Evolutionary conservation across 2,329 filamentous ascomycete species (phyloP).

Genomic region (Penicillium freii): DNA sequence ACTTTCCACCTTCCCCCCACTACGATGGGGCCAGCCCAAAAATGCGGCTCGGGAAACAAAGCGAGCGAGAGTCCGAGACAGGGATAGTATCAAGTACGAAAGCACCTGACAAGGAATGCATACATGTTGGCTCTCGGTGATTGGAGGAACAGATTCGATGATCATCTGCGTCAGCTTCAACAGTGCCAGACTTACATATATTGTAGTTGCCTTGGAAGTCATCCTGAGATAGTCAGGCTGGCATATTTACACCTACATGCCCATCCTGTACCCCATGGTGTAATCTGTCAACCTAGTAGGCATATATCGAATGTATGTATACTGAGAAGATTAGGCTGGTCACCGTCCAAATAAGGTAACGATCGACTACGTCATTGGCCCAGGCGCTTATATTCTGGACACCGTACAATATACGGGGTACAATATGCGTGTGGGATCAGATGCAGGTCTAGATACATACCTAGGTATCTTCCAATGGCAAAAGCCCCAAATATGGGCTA

Average conservation of each 20-base stretch:
- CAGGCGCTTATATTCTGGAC: neutral
- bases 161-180: neutral
- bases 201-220: neutral
- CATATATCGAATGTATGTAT: neutral
- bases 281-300: too few relatives aligned
- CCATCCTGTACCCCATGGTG: neutral
- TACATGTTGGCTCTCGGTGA: neutral
- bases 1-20: neutral
- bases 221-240: too few relatives aligned
- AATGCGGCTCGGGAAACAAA: conserved; percentile 19
- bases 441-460: neutral
- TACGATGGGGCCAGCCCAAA: conserved; percentile 8
- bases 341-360: conserved; percentile 12
- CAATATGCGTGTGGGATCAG: neutral
- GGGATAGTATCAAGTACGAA: conserved; percentile 8
- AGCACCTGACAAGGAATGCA: conserved; percentile 4
- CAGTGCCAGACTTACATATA: neutral
- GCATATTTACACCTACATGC: too few relatives aligned
- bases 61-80: conserved; percentile 21
- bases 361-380: conserved; percentile 25
- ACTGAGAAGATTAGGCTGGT: neutral
- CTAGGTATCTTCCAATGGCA: neutral
- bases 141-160: conserved; percentile 1
- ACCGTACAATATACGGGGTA: neutral
- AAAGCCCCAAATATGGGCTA: neutral